phyloP scores from a whole-genome alignment of 305 asterid species.

The Fraxinus paxiana region DNA sequence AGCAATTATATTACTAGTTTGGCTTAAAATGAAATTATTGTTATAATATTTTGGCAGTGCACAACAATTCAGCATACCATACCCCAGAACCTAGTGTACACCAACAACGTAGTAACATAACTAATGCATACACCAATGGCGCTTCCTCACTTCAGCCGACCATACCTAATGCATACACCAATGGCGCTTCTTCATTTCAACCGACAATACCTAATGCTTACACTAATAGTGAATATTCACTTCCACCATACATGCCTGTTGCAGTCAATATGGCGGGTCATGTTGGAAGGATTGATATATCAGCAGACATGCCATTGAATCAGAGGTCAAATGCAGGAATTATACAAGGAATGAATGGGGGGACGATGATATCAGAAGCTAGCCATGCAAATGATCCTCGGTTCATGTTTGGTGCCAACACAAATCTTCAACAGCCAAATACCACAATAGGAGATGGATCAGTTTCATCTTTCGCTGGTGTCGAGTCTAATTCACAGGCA shows the following conservation, averaged over 20 bases:
- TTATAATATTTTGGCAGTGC: conserved; percentile 34
- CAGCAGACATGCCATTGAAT: conserved; percentile 42
- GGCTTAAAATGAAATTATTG: conserved; percentile 2
- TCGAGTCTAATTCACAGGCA: conserved; percentile 45
- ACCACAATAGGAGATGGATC: conserved; percentile 48
- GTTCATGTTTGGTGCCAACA: conserved; percentile 50
- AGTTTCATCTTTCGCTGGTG: conserved; percentile 56
- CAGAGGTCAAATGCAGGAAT: conserved; percentile 53
- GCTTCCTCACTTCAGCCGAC: not conserved
- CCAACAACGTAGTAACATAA: not conserved
- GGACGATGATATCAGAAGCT: conserved; percentile 44
- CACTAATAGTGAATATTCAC: not conserved
- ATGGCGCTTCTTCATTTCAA: conserved; percentile 46
- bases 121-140: not conserved
- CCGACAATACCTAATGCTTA: conserved; percentile 38
- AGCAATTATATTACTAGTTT: conserved; percentile 4
- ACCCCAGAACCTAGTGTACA: conserved; percentile 44
- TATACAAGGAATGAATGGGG: conserved; percentile 37
- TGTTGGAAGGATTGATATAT: conserved; percentile 38
- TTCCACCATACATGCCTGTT: conserved; percentile 35
- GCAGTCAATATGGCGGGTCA: conserved; percentile 38
- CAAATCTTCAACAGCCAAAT: conserved; percentile 46
- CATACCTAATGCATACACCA: conserved; percentile 36
- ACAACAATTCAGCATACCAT: conserved; percentile 38
- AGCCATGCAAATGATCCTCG: conserved; percentile 42